These are phyloP conservation scores for Diplodia scrobiculata DNA, from an alignment of 2,329 filamentous ascomycete species.

Conservation along the genomic window DNA sequence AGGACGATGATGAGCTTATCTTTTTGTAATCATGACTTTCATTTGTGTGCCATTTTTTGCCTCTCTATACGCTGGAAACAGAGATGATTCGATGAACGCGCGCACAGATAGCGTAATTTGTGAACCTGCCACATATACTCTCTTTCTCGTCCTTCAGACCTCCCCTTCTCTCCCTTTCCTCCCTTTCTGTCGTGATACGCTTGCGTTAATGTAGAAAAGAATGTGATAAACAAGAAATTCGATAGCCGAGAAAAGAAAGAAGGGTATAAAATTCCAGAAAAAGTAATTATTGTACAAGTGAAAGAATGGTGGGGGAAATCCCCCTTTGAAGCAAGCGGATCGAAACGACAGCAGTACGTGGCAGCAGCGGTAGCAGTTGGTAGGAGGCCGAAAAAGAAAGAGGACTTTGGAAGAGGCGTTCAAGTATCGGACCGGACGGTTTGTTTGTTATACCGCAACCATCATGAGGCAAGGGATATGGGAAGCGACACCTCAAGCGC, in stretches of 20 bases:
- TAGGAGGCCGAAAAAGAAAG: slow-evolving; percentile 7
- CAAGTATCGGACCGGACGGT: neutral
- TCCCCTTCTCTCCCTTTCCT: neutral
- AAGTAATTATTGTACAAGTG: slow-evolving; percentile 22
- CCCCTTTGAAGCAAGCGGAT: neutral
- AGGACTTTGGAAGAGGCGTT: neutral
- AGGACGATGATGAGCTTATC: neutral
- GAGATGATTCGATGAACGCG: neutral
- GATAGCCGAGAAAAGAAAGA: neutral
- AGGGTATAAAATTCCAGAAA: neutral
- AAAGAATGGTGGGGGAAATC: neutral
- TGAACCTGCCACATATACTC: neutral
- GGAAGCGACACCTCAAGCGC: slow-evolving; percentile 17
- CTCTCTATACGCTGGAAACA: neutral
- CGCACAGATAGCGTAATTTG: neutral
- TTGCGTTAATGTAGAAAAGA: neutral
- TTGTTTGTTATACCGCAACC: neutral
- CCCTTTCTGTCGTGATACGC: slow-evolving; percentile 4
- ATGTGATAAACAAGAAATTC: neutral
- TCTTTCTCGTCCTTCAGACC: too few species aligned
- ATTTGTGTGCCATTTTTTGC: neutral
- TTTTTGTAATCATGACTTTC: slow-evolving; percentile 17
- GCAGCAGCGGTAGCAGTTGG: neutral
- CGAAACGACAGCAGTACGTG: neutral
- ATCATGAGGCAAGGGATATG: neutral